Conservation (phyloP, 2,329 filamentous ascomycete species). For the Aspergillus ochraceus region DNA sequence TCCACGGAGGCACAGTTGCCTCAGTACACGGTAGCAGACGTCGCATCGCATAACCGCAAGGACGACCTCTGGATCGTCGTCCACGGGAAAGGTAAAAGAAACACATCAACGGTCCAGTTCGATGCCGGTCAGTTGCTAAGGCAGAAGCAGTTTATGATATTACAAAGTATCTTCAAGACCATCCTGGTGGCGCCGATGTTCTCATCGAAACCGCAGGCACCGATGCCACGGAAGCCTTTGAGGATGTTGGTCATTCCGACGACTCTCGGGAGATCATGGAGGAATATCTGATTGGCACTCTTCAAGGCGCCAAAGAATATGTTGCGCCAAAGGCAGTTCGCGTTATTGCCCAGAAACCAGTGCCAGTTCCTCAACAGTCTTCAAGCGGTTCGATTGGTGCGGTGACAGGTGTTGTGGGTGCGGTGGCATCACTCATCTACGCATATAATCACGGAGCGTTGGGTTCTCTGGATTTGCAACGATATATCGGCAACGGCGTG, state of each 20-base stretch:
- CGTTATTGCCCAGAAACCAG: conserved; percentile 16
- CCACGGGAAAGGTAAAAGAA: conserved; percentile 52
- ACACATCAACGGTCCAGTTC: background rate
- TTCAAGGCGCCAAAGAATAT: conserved; percentile 27
- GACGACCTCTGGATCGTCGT: conserved; percentile 58
- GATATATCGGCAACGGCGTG: background rate
- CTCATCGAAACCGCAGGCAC: conserved; percentile 43
- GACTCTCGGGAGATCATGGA: conserved; percentile 46
- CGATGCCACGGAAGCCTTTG: conserved; percentile 45
- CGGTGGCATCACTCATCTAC: conserved; percentile 36
- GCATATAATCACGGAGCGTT: conserved; percentile 21
- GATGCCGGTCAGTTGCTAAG: background rate
- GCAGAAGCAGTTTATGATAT: conserved; percentile 56
- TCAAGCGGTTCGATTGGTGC: conserved; percentile 32
- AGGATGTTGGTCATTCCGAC: conserved; percentile 49
- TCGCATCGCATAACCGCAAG: conserved; percentile 51
- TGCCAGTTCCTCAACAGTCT: conserved; percentile 6
- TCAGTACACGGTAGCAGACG: conserved; percentile 29
- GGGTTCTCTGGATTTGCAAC: background rate
- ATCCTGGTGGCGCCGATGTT: conserved; percentile 51
- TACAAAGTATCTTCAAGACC: conserved; percentile 58
- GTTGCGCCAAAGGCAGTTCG: conserved; percentile 20
- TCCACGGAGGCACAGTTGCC: conserved; percentile 12
- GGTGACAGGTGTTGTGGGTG: conserved; percentile 12
- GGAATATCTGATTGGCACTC: conserved; percentile 36